Base-by-base conservation (phyloP, 73 alveolate species). In the Blepharisma stoltei region DNA sequence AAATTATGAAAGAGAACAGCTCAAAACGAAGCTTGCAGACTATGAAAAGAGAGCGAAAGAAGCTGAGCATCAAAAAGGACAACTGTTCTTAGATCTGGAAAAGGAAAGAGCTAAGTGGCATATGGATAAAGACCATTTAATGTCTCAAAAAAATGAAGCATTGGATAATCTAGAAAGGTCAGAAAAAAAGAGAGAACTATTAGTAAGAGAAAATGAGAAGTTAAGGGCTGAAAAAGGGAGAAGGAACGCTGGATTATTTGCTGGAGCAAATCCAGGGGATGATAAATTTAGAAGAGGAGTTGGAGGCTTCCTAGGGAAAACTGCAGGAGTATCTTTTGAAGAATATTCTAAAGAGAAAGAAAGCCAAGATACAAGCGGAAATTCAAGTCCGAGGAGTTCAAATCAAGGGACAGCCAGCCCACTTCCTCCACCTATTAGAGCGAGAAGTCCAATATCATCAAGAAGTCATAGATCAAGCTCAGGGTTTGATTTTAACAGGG, bases 31-130 rank as follows among this genome's bases (percentile, higher is more conserved):
- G 80, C 80, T 94, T 18, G 77, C 87, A 4, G 99, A 96, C 49
- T 47, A 83, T 21, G 98, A 95, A 85, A 83, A 79, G 53, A 91
- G 90, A 77, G 84, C 87, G 71, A 88, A 89, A 71, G 93, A 86
- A 14, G 93, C 88, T 11, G 97, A 94, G 85, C 83, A 84, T 27
- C 93, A 94, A 82, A 85, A 94, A 67, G 92, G 96, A 20, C 85
- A 78, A 3, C 55, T 90, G 60, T 70, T 92, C 32, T 79, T 92
- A 52, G 98, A 93, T 70, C 85, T 81, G 53, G 99, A 95, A 82
- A 95, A 93, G 71, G 98, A 95, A 68, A 91, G 95, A 83, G 98
- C 99, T 14, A 93, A 93, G 81, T 93, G 98, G 98, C 86, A 86
- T 46, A 81, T 88, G 32, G 98, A 95, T 60, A 95, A 88, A 87